Conservation (phyloP, 805 yeast genomes). For the Wickerhamomyces alni region DNA sequence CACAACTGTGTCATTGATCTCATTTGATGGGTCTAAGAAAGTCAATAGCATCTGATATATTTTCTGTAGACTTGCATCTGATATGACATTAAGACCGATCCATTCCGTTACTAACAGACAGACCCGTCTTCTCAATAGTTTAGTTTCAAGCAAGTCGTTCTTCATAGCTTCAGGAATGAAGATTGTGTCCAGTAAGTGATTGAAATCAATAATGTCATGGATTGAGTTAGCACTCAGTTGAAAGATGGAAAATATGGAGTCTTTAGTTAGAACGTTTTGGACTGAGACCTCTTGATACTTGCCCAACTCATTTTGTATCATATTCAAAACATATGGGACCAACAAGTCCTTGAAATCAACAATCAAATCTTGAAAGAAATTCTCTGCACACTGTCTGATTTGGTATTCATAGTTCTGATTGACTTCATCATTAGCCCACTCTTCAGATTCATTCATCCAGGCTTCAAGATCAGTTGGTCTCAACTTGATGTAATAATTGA, state of each 20-base stretch:
- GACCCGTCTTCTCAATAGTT: conserved; percentile 69
- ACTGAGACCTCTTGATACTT: conserved; percentile 27
- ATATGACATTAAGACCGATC: conserved; percentile 57
- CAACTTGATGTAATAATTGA: conserved; percentile 67
- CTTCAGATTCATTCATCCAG: conserved; percentile 88
- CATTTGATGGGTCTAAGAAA: conserved; percentile 40
- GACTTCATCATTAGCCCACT: conserved; percentile 82
- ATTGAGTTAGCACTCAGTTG: conserved; percentile 70
- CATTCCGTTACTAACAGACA: conserved; percentile 77
- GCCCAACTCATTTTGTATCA: conserved; percentile 40
- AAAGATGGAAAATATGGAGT: conserved; percentile 76
- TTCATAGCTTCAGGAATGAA: conserved; percentile 58
- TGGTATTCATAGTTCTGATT: conserved; percentile 77
- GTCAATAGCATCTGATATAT: conserved; percentile 53
- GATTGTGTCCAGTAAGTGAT: conserved; percentile 48
- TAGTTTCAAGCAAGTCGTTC: conserved; percentile 41
- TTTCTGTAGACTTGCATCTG: conserved; percentile 46
- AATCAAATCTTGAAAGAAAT: conserved; percentile 71
- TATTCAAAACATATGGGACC: conserved; percentile 49
- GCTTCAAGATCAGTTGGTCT: conserved; percentile 71
- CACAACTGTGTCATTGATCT: conserved; percentile 73
- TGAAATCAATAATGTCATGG: conserved; percentile 61
- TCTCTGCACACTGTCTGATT: conserved; percentile 81
- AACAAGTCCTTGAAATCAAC: conserved; percentile 53
- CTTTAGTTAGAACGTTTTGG: conserved; percentile 59